A percentile compares a stretch with the other conserved stretches of the same genome.
Evolutionary conservation across 31 red algal species (phyloP).

Genomic region (Bonnemaisonia californica): DNA sequence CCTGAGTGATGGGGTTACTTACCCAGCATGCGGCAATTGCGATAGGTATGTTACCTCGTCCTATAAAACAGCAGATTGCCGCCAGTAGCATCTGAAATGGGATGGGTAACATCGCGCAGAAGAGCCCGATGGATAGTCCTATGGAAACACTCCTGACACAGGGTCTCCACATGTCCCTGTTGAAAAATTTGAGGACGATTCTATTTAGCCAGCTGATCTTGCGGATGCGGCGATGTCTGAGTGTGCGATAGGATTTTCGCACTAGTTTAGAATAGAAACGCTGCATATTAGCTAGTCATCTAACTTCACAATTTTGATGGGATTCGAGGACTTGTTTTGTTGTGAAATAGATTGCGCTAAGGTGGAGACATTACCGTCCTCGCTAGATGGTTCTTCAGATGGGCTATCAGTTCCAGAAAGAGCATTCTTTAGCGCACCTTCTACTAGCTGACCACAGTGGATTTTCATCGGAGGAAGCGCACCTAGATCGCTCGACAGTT

Average conservation of each 20-base stretch:
- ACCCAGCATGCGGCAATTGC: slow-evolving; percentile 11
- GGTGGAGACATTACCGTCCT: too few relatives aligned
- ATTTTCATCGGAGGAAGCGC: too few relatives aligned
- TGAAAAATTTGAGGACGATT: neutral
- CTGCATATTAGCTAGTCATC: too few relatives aligned
- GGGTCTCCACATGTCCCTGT: neutral
- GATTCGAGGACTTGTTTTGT: too few relatives aligned
- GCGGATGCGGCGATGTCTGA: slow-evolving; percentile 6
- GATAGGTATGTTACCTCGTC: neutral
- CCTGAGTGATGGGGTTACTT: neutral
- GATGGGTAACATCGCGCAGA: slow-evolving; percentile 7
- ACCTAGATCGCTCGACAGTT: too few relatives aligned
- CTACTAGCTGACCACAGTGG: too few relatives aligned
- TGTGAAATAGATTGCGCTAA: too few relatives aligned
- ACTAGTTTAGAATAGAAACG: slow-evolving; percentile 1
- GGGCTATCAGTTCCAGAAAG: too few relatives aligned
- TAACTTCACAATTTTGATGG: too few relatives aligned
- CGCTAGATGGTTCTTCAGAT: too few relatives aligned
- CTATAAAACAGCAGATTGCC: neutral
- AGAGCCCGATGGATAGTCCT: neutral
- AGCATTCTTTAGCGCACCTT: too few relatives aligned
- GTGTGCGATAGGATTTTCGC: neutral
- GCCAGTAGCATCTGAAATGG: slow-evolving; percentile 8
- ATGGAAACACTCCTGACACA: neutral
- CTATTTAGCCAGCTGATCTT: neutral